Base-by-base conservation (phyloP, 2,329 filamentous ascomycete genomes). In the Chaetoscypha palmicola region DNA sequence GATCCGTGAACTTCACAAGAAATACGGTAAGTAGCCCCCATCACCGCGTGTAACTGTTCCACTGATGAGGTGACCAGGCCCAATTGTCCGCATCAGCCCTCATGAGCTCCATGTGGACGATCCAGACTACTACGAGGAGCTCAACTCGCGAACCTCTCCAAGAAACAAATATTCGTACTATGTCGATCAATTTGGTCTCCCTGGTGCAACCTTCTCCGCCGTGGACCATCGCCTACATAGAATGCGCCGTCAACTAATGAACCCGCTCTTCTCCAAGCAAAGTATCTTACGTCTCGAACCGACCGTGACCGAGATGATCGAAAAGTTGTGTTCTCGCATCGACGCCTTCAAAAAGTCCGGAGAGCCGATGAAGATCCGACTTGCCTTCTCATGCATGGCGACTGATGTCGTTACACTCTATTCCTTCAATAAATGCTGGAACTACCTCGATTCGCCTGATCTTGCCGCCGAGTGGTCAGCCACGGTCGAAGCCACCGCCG, bases 391-490 rank as follows among this genome's bases (percentile, higher is more conserved):
- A 20, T 57, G 46, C 36, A 28, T 52, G 9, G 48, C 50, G 14
- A 57, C 51, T 3, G 62, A 64, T 46, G 50, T 60, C 12, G 53
- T 63, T 23, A 59, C 53, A 20, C 42, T 57, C 24, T 62, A 61
- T 48, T 50, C 51, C 19, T 55, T 62, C n/a, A 59, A 51, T 23
- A 37, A 47, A 12, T 49, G 34, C 31, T 49, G 50, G 47, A 47
- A 55, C 28, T 42, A 48, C 37, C 43, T 57, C 4, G 52, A 57
- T 36, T 39, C 26, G 33, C 47, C 46, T 2, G 50, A 56, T 21
- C 57, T 58, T 34, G 43, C 45, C 1, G 48, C 52, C 2, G 22
- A 41, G 9, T 55, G 51, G 47, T 35, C 41, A 12, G 44, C 51
- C 14, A 52, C 53, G 1, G 40, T 54, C n/a, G 43, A 50, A 33